A percentile compares a stretch with the other conserved stretches of the same genome.
phyloP scores from a whole-genome alignment of 176 grass and related monocot genomes.

The Lolium multiflorum region DNA sequence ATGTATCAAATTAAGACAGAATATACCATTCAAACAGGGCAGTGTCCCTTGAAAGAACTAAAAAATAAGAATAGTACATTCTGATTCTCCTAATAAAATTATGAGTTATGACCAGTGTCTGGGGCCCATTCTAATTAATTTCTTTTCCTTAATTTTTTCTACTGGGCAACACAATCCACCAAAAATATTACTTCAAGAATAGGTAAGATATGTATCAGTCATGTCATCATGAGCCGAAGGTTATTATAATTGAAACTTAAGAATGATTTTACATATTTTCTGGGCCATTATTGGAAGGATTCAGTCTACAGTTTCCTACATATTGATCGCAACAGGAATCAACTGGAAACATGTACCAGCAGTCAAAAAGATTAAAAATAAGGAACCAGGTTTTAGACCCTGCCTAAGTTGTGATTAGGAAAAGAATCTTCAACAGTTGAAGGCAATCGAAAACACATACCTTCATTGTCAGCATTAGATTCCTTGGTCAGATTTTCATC shows the following conservation, averaged over 20 bases:
- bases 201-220: not conserved
- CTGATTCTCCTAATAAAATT: not conserved
- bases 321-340: not conserved
- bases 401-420: not conserved
- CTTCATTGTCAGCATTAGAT: conserved; percentile 96
- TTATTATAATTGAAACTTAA: conserved; percentile 1
- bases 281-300: not conserved
- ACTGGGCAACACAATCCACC: not conserved
- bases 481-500: conserved; percentile 93
- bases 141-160: not conserved
- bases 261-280: not conserved
- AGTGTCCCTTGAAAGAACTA: not conserved
- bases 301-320: not conserved
- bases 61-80: not conserved
- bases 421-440: conserved; percentile 20
- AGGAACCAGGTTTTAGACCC: conserved; percentile 1
- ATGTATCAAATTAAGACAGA: not conserved
- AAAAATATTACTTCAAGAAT: conserved; percentile 6
- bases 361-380: too few species aligned
- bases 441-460: conserved; percentile 36
- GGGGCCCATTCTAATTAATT: not conserved
- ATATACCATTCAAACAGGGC: not conserved
- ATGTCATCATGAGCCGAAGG: not conserved
- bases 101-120: not conserved
- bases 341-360: not conserved